Evolutionary conservation across 176 grass and related monocot genomes (phyloP), one percentile per base, ranked within the genome.

Genomic region (Panicum miliaceum): DNA sequence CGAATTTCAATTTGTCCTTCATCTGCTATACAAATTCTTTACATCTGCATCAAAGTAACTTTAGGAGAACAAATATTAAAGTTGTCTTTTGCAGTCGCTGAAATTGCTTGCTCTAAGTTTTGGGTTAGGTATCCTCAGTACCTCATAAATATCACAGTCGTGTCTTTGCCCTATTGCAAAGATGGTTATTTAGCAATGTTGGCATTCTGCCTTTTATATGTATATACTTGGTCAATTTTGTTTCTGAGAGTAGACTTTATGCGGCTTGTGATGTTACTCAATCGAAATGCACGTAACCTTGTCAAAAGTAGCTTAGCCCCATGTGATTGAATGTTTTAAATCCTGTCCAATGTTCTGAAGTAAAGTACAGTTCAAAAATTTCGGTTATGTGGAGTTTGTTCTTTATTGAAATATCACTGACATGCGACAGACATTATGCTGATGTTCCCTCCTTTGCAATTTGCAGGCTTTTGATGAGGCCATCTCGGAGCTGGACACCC

Each of bases 391-490:
- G 45, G 20, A 64, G 22, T 18, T 10, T 66, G 7, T 43, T 65
- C 15, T 50, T 82, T 63, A 42, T 86, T 34, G 50, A 73, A 40
- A 32, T 32, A 32, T 32, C 16, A 42, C 40, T 56, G 34, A 34
- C 36, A 35, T 27, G 13, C 36, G 7, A 34, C 78, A 86, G 38
- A 34, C 84, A 78, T 78, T 72, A 82, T 67, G 73, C 73, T 85
- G 42, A 69, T 79, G 35, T 37, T 46, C 14, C 66, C 13, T 6
- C 15, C 22, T 73, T 42, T 50, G 27, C 51, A 54, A 67, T 85
- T 8, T n/a, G 26, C 74, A 97, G 94, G 89, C 94, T 73, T 94
- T 97, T 71, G 94, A 97, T 62, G 94, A 96, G 91, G 94, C 94
- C 41, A 93, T 96, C 18, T 93, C 94, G 11, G 94, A 96, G 86